phyloP scores from a whole-genome alignment of 345 rosid genomes.

The Hibiscus trionum region DNA sequence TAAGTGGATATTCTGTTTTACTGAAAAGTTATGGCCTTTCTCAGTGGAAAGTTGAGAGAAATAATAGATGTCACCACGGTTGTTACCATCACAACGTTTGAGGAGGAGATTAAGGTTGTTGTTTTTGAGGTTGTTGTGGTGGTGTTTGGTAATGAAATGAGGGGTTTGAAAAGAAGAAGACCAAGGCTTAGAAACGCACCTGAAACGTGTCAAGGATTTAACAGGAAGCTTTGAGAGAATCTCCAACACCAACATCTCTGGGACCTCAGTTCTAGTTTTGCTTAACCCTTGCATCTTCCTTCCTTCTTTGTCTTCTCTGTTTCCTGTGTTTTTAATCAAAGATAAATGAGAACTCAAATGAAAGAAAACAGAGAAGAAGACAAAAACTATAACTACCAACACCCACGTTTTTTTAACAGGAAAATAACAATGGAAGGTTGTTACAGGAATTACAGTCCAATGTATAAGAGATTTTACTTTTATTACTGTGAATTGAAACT shows the following conservation, averaged over 20 bases:
- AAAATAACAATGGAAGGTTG: too few species aligned
- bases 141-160: not conserved
- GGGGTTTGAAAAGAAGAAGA: not conserved
- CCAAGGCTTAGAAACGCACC: not conserved
- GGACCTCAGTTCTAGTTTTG: not conserved
- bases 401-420: too few species aligned
- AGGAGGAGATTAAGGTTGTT: constrained; percentile 3
- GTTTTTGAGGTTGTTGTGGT: not conserved
- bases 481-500: too few species aligned
- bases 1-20: not conserved
- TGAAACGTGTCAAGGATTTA: constrained; percentile 7
- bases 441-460: too few species aligned
- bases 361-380: too few species aligned
- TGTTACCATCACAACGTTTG: not conserved
- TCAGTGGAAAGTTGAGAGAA: not conserved
- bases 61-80: not conserved
- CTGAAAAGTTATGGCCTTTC: not conserved
- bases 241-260: not conserved
- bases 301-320: not conserved
- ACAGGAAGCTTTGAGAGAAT: not conserved
- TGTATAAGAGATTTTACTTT: too few species aligned
- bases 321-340: too few species aligned
- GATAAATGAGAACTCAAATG: too few species aligned
- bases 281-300: not conserved
- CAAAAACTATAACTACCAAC: too few species aligned